Evolutionary conservation across 1,139 yeast species (phyloP), one percentile per base, ranked within the genome.

Genomic region (Suhomyces panamericanus): DNA sequence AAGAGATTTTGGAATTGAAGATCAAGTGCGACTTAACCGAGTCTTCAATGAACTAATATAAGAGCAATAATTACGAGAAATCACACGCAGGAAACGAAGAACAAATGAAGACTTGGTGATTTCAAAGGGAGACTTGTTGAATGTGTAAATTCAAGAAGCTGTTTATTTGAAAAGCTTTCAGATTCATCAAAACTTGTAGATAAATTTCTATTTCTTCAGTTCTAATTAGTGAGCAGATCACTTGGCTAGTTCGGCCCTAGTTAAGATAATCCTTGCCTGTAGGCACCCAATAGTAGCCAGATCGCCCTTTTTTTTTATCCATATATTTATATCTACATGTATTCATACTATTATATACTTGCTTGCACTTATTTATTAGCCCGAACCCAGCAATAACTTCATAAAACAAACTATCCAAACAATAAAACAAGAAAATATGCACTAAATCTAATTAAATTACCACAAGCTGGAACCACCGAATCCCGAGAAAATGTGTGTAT

Each of bases 391-490:
- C 41, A 24, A 22, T 10, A 38, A 32, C 28, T 20, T 29, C 22
- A 46, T 41, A 43, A 35, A 46, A 35, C 49, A 35, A 43, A 44
- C 42, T 36, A 39, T 42, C 35, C 42, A 38, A 42, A 38, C 38
- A 37, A 34, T 24, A 39, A 31, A 43, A 28, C 38, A 36, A 39
- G 17, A 37, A 14, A 28, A 41, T 42, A 42, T 41, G 42, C 27
- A 38, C 22, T 28, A 28, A 14, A 28, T 15, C 17, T 32, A 44
- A 27, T 31, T 10, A 40, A 38, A 32, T 44, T 35, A 53, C 59
- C 50, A 54, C 49, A 54, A 38, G 32, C 53, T 42, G 13, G 56
- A 53, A 12, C 56, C 48, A 24, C 58, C 54, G 30, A 52, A 53
- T 33, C 52, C 52, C 24, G 53, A 50, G 36, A 51, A 42, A 17